Percentiles rank a stretch among this genome's conserved stretches.
Conservation (phyloP, 2,329 filamentous ascomycete species). For the Botryotinia convoluta region DNA sequence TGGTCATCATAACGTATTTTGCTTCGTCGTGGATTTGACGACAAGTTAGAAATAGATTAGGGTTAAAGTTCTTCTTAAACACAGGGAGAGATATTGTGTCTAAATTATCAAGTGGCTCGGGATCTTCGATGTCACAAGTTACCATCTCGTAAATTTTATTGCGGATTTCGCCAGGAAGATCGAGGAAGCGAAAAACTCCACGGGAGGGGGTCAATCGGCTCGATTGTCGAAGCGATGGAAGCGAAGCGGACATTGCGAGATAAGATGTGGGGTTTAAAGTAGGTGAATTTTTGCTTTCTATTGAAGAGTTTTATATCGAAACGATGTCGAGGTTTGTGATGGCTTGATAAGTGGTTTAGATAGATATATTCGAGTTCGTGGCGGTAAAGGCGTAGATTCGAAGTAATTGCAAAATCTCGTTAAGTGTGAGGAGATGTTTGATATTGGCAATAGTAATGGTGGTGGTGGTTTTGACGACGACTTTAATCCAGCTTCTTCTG, state of each 20-base stretch:
- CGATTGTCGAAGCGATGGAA: neutral
- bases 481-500: too few relatives aligned
- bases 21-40: neutral
- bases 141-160: neutral
- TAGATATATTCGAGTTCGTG: neutral
- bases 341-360: neutral
- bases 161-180: neutral
- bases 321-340: neutral
- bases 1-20: neutral
- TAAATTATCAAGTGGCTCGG: neutral
- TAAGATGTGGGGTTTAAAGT: neutral
- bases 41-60: neutral
- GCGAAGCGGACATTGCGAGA: neutral
- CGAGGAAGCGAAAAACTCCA: neutral
- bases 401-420: neutral
- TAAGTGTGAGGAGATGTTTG: neutral
- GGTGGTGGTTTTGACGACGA: too few relatives aligned
- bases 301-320: neutral
- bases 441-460: neutral
- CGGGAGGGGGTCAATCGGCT: too few relatives aligned
- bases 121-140: neutral
- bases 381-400: neutral
- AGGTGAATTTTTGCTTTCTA: neutral
- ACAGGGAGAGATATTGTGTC: neutral
- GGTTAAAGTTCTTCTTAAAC: neutral